These are phyloP conservation scores for Tephrocybe sp. DNA, from an alignment of 768 basidiomycete genomes.

Conservation along the genomic window DNA sequence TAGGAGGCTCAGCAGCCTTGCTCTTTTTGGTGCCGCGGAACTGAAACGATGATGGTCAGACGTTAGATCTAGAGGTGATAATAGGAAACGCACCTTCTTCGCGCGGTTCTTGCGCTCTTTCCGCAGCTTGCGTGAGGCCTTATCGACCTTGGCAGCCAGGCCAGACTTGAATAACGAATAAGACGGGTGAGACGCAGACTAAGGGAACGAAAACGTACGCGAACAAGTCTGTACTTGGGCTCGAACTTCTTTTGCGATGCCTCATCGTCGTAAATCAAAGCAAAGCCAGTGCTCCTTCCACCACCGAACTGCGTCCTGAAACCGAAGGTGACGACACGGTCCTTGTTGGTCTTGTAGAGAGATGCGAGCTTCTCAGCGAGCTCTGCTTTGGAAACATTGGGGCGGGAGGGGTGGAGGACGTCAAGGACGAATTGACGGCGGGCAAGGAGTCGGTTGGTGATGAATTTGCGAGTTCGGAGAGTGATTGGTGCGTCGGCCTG, in stretches of 20 bases:
- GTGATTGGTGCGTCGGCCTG: constrained; percentile 91
- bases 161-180: constrained; percentile 47
- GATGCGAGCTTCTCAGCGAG: constrained; percentile 89
- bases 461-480: constrained; percentile 97
- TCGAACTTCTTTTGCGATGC: constrained; percentile 95
- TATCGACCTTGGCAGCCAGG: constrained; percentile 74
- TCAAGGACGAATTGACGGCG: constrained; percentile 96
- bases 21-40: constrained; percentile 93
- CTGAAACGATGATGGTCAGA: constrained; percentile 37
- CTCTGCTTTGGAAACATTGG: constrained; percentile 92
- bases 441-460: constrained; percentile 95
- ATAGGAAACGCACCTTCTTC: constrained; percentile 73
- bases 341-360: constrained; percentile 91
- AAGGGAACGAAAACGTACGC: constrained; percentile 56
- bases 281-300: constrained; percentile 96
- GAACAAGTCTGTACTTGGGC: constrained; percentile 91
- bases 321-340: constrained; percentile 90
- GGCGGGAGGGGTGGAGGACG: constrained; percentile 90
- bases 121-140: constrained; percentile 93
- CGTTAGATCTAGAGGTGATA: constrained; percentile 1
- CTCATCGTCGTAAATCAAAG: constrained; percentile 96
- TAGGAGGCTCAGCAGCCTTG: constrained; percentile 88
- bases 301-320: constrained; percentile 97
- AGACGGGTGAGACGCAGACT: not conserved
- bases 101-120: constrained; percentile 99